Evolutionary conservation across 176 grass and related monocot species (phyloP).

Genomic region (Triticum aestivum): DNA sequence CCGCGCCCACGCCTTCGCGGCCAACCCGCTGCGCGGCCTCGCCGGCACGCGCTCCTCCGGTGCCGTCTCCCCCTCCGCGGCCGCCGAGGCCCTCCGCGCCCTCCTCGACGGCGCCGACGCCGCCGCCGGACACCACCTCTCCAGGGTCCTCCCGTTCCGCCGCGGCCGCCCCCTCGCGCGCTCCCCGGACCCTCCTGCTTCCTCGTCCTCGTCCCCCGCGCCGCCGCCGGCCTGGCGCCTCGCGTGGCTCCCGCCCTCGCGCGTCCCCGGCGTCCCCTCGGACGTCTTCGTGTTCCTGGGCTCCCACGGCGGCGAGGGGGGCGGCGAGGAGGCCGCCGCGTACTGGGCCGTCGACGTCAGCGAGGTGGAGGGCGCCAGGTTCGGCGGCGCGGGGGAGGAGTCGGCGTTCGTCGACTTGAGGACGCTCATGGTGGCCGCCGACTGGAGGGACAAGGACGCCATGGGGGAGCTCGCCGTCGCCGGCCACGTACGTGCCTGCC

Average conservation of each 20-base stretch:
- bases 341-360: slow-evolving; percentile 76
- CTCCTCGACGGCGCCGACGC: slow-evolving; percentile 39
- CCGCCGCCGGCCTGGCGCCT: slow-evolving; percentile 54
- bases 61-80: slow-evolving; percentile 34
- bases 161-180: slow-evolving; percentile 69
- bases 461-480: slow-evolving; percentile 85
- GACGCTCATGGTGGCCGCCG: slow-evolving; percentile 88
- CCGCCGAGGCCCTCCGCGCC: slow-evolving; percentile 44
- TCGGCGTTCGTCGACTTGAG: slow-evolving; percentile 76
- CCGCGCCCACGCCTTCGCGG: slow-evolving; percentile 44
- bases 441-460: slow-evolving; percentile 64
- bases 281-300: slow-evolving; percentile 84
- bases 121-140: slow-evolving; percentile 23
- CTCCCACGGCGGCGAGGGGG: slow-evolving; percentile 31
- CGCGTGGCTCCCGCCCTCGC: slow-evolving; percentile 61
- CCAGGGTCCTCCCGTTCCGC: slow-evolving; percentile 68
- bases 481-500: slow-evolving; percentile 50
- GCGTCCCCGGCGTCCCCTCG: slow-evolving; percentile 25
- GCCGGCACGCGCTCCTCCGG: slow-evolving; percentile 19
- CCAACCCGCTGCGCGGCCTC: slow-evolving; percentile 62
- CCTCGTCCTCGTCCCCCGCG: not conserved
- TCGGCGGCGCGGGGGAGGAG: slow-evolving; percentile 42
- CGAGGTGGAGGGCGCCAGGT: slow-evolving; percentile 4
- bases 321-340: slow-evolving; percentile 35
- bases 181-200: slow-evolving; percentile 27